Evolutionary conservation across 2,329 filamentous ascomycete genomes (phyloP), one percentile per base, ranked within the genome.

Genomic region (Penicillium sp.): DNA sequence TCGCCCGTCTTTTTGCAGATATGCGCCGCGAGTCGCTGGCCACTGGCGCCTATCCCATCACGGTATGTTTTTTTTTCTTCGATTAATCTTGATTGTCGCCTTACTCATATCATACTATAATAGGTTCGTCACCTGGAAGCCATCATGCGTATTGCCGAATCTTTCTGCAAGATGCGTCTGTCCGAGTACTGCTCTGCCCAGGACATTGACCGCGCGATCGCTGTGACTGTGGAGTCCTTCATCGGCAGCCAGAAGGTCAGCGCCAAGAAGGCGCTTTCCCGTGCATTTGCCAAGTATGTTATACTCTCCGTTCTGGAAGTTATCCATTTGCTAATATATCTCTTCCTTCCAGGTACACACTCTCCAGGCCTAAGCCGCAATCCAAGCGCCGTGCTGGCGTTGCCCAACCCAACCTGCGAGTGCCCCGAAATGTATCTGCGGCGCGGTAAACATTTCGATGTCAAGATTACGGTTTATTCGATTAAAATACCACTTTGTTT

Each of bases 81-180:
- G 13, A 3, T 10, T 38, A 13, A 21, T 21, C 18, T 21, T 13
- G 9, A 10, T 39, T 39, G 36, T 36, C 31, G 12, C 21, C n/a
- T 45, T 45, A 41, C 58, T 54, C 33, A 56, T 51, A 47, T 15
- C 33, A 56, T 51, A 48, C 13, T 28, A 34, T 24, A 21, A 16
- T 18, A 96, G 91, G 90, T 96, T 60, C 92, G 94, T 79, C 94
- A 99, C 77, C 80, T 99, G 31, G 94, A 99, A 81, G 93, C 93
- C 57, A 96, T 97, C 67, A 95, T 99, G 77, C 90, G 94, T 68
- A 95, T 95, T 67, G 87, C 86, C 52, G 94, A 99, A 72, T 78
- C 92, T 0, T 99, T 99, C 76, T 95, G 89, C 74, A 93, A 95
- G 68, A 99, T 99, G 94, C 88, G 94, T 13, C 80, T 99, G n/a